Evolutionary conservation across 805 yeast genomes (phyloP).

Genomic region (Komagataella pastoris): DNA sequence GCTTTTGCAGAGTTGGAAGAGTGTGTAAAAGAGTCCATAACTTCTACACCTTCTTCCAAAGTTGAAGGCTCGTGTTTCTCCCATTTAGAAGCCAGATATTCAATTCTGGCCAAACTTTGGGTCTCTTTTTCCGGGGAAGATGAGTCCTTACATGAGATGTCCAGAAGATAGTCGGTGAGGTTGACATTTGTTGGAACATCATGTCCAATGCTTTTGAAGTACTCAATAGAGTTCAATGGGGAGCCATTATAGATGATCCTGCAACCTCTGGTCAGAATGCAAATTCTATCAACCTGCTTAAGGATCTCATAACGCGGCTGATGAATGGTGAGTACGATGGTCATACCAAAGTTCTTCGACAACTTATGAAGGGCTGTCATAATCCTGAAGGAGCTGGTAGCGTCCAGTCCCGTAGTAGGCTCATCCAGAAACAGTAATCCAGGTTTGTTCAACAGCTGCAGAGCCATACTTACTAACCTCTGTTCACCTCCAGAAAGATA

Average conservation of each 20-base stretch:
- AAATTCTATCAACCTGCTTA: constrained; percentile 43
- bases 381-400: constrained; percentile 49
- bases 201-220: constrained; percentile 5
- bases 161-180: constrained; percentile 21
- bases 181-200: constrained; percentile 5
- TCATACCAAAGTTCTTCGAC: constrained; percentile 40
- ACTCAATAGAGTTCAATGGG: constrained; percentile 2
- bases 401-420: constrained; percentile 72
- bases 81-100: constrained; percentile 17
- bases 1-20: constrained; percentile 12
- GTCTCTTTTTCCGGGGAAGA: constrained; percentile 15
- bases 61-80: constrained; percentile 3
- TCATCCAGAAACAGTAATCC: constrained; percentile 60
- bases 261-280: constrained; percentile 52
- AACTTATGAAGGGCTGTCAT: constrained; percentile 40
- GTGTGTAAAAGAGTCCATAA: background rate
- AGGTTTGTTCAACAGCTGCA: constrained; percentile 57
- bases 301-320: constrained; percentile 67
- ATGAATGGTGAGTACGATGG: constrained; percentile 56
- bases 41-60: constrained; percentile 1
- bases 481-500: constrained; percentile 71
- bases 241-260: constrained; percentile 8
- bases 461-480: constrained; percentile 54
- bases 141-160: constrained; percentile 22
- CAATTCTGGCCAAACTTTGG: constrained; percentile 13